Evolutionary conservation across 345 rosid species (phyloP), one percentile per base, ranked within the genome.

Genomic region (Dimocarpus longan): DNA sequence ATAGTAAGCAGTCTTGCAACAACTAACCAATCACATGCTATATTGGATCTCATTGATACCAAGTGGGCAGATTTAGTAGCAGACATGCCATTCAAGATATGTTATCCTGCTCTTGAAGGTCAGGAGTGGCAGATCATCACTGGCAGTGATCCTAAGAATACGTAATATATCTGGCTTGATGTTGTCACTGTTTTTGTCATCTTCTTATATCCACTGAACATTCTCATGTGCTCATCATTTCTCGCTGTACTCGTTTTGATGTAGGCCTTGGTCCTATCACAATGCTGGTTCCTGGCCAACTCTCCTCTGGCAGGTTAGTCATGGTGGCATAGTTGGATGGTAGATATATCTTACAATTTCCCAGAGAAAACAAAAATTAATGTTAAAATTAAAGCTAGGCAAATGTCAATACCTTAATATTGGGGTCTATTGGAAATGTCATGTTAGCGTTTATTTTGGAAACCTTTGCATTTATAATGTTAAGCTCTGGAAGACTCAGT

Each of bases 261-360:
- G 85, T 88, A 92, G 97, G 82, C 96, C 98, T 66, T 95, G 99
- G 98, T 95, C 98, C 54, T 95, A 95, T 81, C 99, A 95, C 84
- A 95, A 95, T 83, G 96, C 85, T 64, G 96, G 97, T 72, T 92
- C 97, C n/a, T 95, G 97, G 99, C 99, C 99, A 18, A 92, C 98
- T 62, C 92, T 95, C 39, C 90, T 95, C 13, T 93, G 98, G 99
- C 97, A 95, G 90, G 97, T 93, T 84, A 82, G 90, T 66, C 44
- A 12, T 50, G 40, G 64, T 76, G n/a, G 71, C 71, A 22, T 65
- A 50, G 6, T 32, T 43, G 57, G 37, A 73, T 50, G 2, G 76
- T 24, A 37, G 8, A 21, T 39, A 39, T 16, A 43, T 39, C 54
- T 56, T 11, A 3, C 10, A 50, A 7, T 56, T 72, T 56, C 37